Conservation (phyloP, 2,329 filamentous ascomycete species). For the Dactylellina leptospora region DNA sequence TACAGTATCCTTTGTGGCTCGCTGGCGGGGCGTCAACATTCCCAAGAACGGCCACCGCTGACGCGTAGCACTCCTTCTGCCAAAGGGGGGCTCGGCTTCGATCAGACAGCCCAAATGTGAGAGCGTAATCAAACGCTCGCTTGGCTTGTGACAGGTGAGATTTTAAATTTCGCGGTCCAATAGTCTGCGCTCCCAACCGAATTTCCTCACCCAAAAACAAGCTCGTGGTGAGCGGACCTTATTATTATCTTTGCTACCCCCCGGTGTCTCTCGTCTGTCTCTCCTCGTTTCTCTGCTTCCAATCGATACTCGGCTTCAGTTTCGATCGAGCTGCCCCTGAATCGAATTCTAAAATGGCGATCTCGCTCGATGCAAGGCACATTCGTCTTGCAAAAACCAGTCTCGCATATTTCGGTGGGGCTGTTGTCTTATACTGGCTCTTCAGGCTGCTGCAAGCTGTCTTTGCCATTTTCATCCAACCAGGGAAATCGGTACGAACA, state of each 20-base stretch:
- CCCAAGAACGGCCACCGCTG: constrained; percentile 50
- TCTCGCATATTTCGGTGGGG: constrained; percentile 50
- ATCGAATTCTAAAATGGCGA: constrained; percentile 25
- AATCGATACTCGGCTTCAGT: neutral
- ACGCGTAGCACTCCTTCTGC: constrained; percentile 31
- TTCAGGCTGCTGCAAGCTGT: constrained; percentile 32
- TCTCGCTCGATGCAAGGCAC: constrained; percentile 31
- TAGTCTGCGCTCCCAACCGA: constrained; percentile 42
- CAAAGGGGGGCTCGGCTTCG: constrained; percentile 24
- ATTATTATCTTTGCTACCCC: constrained; percentile 33
- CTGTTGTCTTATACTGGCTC: constrained; percentile 37
- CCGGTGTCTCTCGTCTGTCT: constrained; percentile 3
- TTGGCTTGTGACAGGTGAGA: constrained; percentile 52
- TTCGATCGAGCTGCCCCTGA: constrained; percentile 18
- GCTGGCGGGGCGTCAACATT: constrained; percentile 38
- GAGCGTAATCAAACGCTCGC: constrained; percentile 52
- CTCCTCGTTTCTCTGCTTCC: constrained; percentile 10
- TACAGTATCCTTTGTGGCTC: constrained; percentile 4
- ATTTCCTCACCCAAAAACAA: constrained; percentile 38
- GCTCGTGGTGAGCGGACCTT: neutral
- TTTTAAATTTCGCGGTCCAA: constrained; percentile 39
- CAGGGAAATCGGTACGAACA: constrained; percentile 63
- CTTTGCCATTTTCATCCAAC: constrained; percentile 55
- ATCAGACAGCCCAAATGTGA: constrained; percentile 15
- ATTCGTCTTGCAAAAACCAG: constrained; percentile 41